Evolutionary conservation across 768 basidiomycete genomes (phyloP).

Genomic region (Pulveroboletus ravenelii): DNA sequence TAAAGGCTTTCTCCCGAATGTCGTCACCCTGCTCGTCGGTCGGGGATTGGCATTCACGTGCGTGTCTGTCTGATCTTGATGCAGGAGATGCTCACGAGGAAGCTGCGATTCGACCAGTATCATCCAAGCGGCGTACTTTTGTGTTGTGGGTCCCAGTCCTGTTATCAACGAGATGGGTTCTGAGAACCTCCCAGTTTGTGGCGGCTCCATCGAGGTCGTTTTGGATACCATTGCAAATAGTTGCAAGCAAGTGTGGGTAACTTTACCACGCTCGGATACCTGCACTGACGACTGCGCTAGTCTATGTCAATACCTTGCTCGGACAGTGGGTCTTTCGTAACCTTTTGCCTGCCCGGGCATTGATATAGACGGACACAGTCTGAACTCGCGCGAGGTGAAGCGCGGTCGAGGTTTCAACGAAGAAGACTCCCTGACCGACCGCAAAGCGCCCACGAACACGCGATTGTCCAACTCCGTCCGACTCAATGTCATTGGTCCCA

Average conservation of each 20-base stretch:
- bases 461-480: slow-evolving; percentile 8
- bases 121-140: slow-evolving; percentile 16
- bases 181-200: slow-evolving; percentile 20
- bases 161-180: neutral
- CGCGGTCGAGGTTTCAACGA: slow-evolving; percentile 23
- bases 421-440: slow-evolving; percentile 17
- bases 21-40: slow-evolving; percentile 3
- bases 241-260: slow-evolving; percentile 20
- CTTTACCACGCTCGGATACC: neutral
- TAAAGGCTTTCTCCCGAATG: neutral
- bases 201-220: slow-evolving; percentile 15
- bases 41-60: slow-evolving; percentile 25
- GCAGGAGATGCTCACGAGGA: neutral
- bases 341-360: neutral
- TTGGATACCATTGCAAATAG: slow-evolving; percentile 30
- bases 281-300: slow-evolving; percentile 8
- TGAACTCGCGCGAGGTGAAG: slow-evolving; percentile 20
- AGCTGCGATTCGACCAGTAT: slow-evolving; percentile 5
- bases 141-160: slow-evolving; percentile 15
- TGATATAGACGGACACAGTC: slow-evolving; percentile 16
- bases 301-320: slow-evolving; percentile 27
- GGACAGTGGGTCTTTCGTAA: slow-evolving; percentile 16
- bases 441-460: neutral
- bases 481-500: slow-evolving; percentile 10
- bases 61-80: slow-evolving; percentile 4